A percentile compares a stretch with the other conserved stretches of the same genome.
Evolutionary conservation across 495 filamentous ascomycete genomes (phyloP).

Genomic region (Podospora anserina): DNA sequence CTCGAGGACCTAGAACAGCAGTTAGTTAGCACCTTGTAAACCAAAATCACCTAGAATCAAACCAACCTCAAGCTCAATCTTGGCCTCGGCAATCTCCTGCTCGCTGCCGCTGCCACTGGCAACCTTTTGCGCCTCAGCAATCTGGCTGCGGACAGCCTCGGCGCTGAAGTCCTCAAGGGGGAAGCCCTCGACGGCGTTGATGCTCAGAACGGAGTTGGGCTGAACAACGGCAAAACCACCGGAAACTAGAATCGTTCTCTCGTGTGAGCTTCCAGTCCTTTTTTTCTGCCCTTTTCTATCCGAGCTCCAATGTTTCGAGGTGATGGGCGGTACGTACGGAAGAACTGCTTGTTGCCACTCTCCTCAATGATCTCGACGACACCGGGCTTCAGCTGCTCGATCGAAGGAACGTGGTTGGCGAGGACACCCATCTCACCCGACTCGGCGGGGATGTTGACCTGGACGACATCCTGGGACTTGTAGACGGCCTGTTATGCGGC

Average conservation of each 20-base stretch:
- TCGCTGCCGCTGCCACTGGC: constrained; percentile 86
- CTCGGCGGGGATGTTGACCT: constrained; percentile 98
- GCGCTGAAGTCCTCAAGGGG: constrained; percentile 91
- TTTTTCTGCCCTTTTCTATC: not conserved
- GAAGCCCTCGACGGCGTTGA: constrained; percentile 96
- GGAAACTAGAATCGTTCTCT: constrained; percentile 59
- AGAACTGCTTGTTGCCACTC: constrained; percentile 90
- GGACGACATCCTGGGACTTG: constrained; percentile 68
- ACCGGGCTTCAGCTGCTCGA: constrained; percentile 97
- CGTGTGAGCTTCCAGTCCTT: constrained; percentile 16
- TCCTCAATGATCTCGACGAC: constrained; percentile 95
- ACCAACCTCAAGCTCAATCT: constrained; percentile 93
- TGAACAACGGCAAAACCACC: constrained; percentile 97
- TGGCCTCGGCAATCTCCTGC: constrained; percentile 96
- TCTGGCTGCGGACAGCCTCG: constrained; percentile 75
- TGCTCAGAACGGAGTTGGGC: constrained; percentile 89
- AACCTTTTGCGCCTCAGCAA: constrained; percentile 93
- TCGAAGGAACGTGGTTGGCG: constrained; percentile 96
- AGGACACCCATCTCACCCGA: constrained; percentile 99
- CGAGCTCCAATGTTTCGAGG: not conserved
- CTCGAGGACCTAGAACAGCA: constrained; percentile 38
- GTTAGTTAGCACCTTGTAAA: constrained; percentile 16
- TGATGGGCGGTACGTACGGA: constrained; percentile 64
- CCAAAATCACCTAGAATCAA: not conserved
- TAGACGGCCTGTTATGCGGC: constrained; percentile 53